Evolutionary conservation across 805 yeast genomes (phyloP).

Genomic region (Spathaspora hagerdaliae): DNA sequence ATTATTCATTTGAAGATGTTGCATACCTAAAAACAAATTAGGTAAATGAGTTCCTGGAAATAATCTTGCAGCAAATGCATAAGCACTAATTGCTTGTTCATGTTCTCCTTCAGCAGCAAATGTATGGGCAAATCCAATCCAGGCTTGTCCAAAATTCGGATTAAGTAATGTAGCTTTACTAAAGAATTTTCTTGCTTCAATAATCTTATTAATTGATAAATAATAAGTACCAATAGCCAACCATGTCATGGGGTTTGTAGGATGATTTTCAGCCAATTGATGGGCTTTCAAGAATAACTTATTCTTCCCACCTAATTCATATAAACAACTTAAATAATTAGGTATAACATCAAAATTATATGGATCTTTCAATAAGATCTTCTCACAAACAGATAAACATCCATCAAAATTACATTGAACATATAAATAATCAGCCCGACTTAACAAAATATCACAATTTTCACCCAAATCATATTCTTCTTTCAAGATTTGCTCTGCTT

Average conservation of each 20-base stretch:
- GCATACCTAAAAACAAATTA: conserved; percentile 90
- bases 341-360: conserved; percentile 72
- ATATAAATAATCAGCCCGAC: conserved; percentile 66
- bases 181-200: conserved; percentile 84
- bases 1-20: conserved; percentile 84
- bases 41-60: conserved; percentile 93
- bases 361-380: conserved; percentile 54
- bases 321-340: conserved; percentile 74
- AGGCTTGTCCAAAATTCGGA: conserved; percentile 90
- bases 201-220: conserved; percentile 61
- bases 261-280: conserved; percentile 78
- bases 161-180: conserved; percentile 84
- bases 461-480: conserved; percentile 71
- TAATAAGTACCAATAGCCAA: conserved; percentile 90
- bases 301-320: conserved; percentile 80
- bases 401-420: conserved; percentile 75
- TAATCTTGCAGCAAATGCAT: conserved; percentile 88
- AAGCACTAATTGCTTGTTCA: conserved; percentile 96
- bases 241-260: conserved; percentile 83
- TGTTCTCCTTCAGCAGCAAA: conserved; percentile 98
- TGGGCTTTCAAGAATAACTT: conserved; percentile 79
- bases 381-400: conserved; percentile 73
- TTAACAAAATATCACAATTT: conserved; percentile 65
- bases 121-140: conserved; percentile 98
- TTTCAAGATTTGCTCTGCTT: conserved; percentile 59